Conservation (phyloP, 1,284 basidiomycete species). For the Naganishia sp. region DNA sequence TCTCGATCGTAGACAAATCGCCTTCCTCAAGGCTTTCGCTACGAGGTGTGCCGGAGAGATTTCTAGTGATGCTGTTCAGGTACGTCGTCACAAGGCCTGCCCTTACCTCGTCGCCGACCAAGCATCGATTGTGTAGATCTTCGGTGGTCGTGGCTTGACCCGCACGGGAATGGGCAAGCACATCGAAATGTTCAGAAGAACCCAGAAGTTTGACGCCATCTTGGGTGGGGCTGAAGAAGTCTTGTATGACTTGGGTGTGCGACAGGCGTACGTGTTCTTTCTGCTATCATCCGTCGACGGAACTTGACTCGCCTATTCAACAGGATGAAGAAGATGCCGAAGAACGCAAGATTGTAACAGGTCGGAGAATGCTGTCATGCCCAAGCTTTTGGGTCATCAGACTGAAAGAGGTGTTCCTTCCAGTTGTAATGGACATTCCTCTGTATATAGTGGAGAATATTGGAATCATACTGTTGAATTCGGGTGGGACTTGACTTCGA, state of each 20-base stretch:
- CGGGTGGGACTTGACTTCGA: too few species aligned
- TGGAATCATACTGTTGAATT: too few species aligned
- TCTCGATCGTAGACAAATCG: constrained; percentile 43
- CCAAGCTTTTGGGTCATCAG: neutral
- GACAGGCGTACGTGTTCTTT: constrained; percentile 52
- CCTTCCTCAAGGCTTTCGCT: constrained; percentile 63
- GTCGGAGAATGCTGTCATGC: neutral
- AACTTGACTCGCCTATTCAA: neutral
- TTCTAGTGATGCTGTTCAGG: constrained; percentile 58
- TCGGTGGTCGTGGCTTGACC: constrained; percentile 54
- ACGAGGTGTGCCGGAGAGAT: constrained; percentile 53
- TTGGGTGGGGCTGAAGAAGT: constrained; percentile 56
- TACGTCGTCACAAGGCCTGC: constrained; percentile 24
- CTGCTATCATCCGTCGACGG: neutral
- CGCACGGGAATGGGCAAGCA: constrained; percentile 62
- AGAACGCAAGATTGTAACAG: constrained; percentile 45
- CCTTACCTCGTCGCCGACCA: neutral
- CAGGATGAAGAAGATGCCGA: constrained; percentile 52
- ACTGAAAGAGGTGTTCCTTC: neutral
- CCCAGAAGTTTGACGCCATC: constrained; percentile 85
- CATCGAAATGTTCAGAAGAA: constrained; percentile 58
- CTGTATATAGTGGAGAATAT: neutral
- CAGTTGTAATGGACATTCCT: constrained; percentile 7
- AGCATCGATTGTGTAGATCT: constrained; percentile 33
- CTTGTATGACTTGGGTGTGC: constrained; percentile 58